Conservation (phyloP, 2,329 filamentous ascomycete genomes). For the Botrytis hyacinthi region DNA sequence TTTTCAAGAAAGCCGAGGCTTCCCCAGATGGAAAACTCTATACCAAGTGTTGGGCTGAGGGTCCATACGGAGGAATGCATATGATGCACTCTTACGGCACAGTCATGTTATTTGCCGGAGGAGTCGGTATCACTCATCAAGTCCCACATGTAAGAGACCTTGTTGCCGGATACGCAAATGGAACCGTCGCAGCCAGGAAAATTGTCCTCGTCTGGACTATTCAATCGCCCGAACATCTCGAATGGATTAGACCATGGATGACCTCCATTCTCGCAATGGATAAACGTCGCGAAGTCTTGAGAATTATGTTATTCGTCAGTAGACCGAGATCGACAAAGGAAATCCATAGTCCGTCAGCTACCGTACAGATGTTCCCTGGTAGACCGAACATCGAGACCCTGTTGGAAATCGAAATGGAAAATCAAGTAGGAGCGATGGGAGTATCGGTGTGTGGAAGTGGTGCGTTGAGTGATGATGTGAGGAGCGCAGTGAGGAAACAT, state of each 20-base stretch:
- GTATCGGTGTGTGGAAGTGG: constrained; percentile 75
- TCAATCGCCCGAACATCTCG: constrained; percentile 74
- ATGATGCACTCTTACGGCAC: constrained; percentile 73
- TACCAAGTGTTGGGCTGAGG: constrained; percentile 68
- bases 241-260: constrained; percentile 85
- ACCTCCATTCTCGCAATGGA: constrained; percentile 75
- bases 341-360: constrained; percentile 73
- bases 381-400: constrained; percentile 72
- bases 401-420: constrained; percentile 70
- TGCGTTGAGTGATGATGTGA: constrained; percentile 71
- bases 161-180: constrained; percentile 64
- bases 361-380: constrained; percentile 82
- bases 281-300: constrained; percentile 67
- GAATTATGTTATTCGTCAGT: constrained; percentile 76
- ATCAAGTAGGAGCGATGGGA: constrained; percentile 70
- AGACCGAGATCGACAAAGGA: constrained; percentile 74
- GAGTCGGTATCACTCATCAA: constrained; percentile 78
- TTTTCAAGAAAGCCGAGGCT: constrained; percentile 67
- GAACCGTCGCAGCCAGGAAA: constrained; percentile 68
- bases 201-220: constrained; percentile 77
- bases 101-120: constrained; percentile 74
- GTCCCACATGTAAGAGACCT: constrained; percentile 73
- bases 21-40: constrained; percentile 58
- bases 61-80: constrained; percentile 73
- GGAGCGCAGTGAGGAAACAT: constrained; percentile 62